Evolutionary conservation across 2,329 filamentous ascomycete genomes (phyloP), one percentile per base, ranked within the genome.

Genomic region (Macrophomina pseudophaseolina): DNA sequence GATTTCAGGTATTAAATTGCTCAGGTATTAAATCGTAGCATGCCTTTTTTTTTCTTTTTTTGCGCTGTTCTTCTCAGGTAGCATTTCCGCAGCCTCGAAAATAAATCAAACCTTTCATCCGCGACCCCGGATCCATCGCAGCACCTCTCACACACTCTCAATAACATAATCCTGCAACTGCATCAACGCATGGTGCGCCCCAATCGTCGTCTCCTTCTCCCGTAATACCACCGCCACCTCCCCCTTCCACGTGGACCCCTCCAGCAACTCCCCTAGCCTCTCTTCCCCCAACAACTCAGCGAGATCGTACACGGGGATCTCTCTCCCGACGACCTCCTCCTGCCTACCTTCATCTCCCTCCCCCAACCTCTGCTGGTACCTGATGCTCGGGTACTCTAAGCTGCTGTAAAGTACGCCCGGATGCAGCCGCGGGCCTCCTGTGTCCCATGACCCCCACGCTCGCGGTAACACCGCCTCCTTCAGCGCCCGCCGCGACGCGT

Each of bases 221-320:
- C 38, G 35, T 32, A 65, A 30, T 51, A 56, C 73, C 3, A 78
- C 70, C 40, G 72, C 77, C 14, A 46, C 67, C 38, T 70, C 71
- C 3, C 44, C 65, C 44, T 72, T 70, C 42, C 73, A 74, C 46
- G 68, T 67, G 54, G 73, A 73, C 0, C 68, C 70, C 23, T 46
- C 42, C 3, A 77, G 65, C 67, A 79, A 56, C 44, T 71, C 68
- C 18, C 58, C 48, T 5, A 73, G 60, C 48, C 67, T 73, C 16
- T 77, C 74, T 46, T 72, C 71, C 1, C 76, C 76, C 8, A 79
- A 67, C 63, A 79, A 46, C 65, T 79, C 77, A 11, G 33, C 52
- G 53, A 79, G 66, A 66, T 75, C 75, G 64, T 79, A 79, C 66
- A 79, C 70, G 2, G 76, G 68, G 4, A 79, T 70, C 58, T 72